Evolutionary conservation across 305 asterid genomes (phyloP), one percentile per base, ranked within the genome.

Genomic region (Caryopteris hybrid): DNA sequence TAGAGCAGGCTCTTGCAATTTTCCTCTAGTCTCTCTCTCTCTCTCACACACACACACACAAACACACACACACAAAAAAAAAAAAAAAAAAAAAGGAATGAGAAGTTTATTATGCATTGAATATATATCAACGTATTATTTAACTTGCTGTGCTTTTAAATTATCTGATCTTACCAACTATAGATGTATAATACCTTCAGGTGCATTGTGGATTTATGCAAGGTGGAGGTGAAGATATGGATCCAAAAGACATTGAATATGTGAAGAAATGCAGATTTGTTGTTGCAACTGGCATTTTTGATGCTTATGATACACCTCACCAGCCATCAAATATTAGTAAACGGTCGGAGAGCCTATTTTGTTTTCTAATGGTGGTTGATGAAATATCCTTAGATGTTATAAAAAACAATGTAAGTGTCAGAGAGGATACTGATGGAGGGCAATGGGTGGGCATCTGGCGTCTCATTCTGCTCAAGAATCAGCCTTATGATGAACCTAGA

Each of bases 371-470:
- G 97, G 96, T 85, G 73, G 96, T 91, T 52, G 99, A 94, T 78
- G 96, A 89, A 76, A 83, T 84, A 55, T 94, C 99, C 47, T 87
- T 86, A 36, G 78, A 89, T 16, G 88, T 94, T 76, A 89, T 91
- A 64, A 87, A 75, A 74, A 75, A 52, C 13, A 94, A 91, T 68
- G 88, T 77, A 18, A 84, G 85, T 16, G 85, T 89, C 61, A 87
- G 80, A 82, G 89, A 79, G 74, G 97, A 89, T 81, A 74, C 20
- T 50, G 81, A 73, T 13, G 91, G 92, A 33, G 97, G 97, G 66
- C 82, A 75, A 65, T 87, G 96, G 97, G 95, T 91, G 58, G 96
- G 97, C 68, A 81, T 91, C 64, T 94, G 97, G 99, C 96, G 95
- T 68, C 72, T 94, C 71, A 80, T 94, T 78, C 84, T 78, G 64